Evolutionary conservation across 768 basidiomycete genomes (phyloP), one percentile per base, ranked within the genome.

Genomic region (Fistulinella prunicolor): DNA sequence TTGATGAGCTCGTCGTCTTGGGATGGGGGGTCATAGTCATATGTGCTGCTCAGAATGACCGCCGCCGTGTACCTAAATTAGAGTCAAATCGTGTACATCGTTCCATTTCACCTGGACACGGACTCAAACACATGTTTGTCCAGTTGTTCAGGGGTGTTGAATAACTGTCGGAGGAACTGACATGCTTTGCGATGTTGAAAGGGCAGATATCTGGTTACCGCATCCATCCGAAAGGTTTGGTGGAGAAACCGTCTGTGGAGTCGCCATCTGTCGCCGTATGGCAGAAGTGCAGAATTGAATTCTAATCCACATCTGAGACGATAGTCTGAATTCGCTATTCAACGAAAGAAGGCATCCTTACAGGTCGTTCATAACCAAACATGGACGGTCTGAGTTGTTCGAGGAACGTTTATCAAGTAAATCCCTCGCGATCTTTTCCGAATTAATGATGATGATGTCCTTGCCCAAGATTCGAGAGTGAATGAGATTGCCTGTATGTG

Each of bases 321-420:
- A 14, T n/a, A 12, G 20, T 14, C n/a, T 22, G 17, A 36, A 19
- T 4, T 34, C 32, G 5, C 12, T 5, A 34, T 12, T 28, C 9
- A 14, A 17, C 7, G 3, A 1, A 10, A 21, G 10, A 45, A 22
- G 28, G 26, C 13, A 10, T 16, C 21, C 51, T 23, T 17, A 63
- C 55, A 54, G 4, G 9, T 54, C 46, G 8, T 30, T 48, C 22
- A 49, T 55, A n/a, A 62, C 38, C 35, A 62, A 20, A 26, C 34
- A 46, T 2, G 80, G 80, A 12, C 80, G 72, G 54, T 75, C 75
- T 5, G 78, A 78, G 51, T 78, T 76, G 21, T 75, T 70, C 16
- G 50, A 54, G 9, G 75, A 73, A 6, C 73, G 70, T 17, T 61
- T 61, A 24, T 79, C 77, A 9, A 56, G 45, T 13, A 56, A 14